A percentile compares a stretch with the other conserved stretches of the same genome.
Evolutionary conservation across 805 yeast species (phyloP).

Genomic region (Sugiyamaella qingdaonensis): DNA sequence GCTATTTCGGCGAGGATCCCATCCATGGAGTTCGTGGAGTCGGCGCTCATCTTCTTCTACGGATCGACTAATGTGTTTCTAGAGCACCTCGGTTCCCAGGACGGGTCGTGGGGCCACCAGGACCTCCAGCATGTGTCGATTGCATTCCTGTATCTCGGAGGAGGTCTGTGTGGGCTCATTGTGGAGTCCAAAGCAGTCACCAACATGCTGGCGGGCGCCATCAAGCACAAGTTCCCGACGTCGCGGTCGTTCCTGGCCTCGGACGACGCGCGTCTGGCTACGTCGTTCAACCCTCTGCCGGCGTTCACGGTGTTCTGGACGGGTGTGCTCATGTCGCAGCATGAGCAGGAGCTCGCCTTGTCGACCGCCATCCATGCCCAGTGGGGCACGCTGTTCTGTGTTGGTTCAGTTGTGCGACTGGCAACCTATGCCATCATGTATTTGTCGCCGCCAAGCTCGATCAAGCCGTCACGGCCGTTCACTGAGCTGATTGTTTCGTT

Average conservation of each 20-base stretch:
- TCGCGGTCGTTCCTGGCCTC: not conserved
- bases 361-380: conserved; percentile 81
- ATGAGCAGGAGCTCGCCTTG: conserved; percentile 73
- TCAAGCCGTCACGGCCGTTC: conserved; percentile 65
- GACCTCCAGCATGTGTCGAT: conserved; percentile 87
- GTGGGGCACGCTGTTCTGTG: conserved; percentile 87
- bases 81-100: conserved; percentile 78
- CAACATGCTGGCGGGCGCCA: conserved; percentile 21
- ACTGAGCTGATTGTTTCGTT: conserved; percentile 81
- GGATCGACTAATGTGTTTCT: conserved; percentile 86
- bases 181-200: conserved; percentile 51
- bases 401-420: conserved; percentile 74
- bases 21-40: conserved; percentile 81
- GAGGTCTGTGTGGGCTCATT: conserved; percentile 86
- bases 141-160: conserved; percentile 87
- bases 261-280: conserved; percentile 27
- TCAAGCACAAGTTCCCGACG: conserved; percentile 11
- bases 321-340: conserved; percentile 92
- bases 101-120: conserved; percentile 84
- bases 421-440: conserved; percentile 56
- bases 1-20: conserved; percentile 16
- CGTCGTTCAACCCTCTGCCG: conserved; percentile 93
- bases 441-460: conserved; percentile 34
- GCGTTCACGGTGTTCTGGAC: conserved; percentile 93
- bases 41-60: conserved; percentile 74